Evolutionary conservation across 768 basidiomycete genomes (phyloP).

Genomic region (Trametes villosa): DNA sequence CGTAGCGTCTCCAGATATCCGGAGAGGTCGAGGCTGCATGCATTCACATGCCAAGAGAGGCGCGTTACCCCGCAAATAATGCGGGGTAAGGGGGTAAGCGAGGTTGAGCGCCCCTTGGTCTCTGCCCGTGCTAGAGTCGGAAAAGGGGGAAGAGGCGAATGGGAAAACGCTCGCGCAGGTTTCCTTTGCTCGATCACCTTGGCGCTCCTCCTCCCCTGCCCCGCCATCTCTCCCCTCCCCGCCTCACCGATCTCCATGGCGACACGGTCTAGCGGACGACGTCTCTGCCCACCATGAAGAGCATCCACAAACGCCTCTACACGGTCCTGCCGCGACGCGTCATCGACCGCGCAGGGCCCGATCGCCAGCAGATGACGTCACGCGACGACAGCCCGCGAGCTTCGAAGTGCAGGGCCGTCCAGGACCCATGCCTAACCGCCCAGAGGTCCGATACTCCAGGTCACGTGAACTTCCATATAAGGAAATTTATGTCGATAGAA

Average conservation of each 20-base stretch:
- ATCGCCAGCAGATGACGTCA: no score
- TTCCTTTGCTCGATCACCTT: conserved; percentile 17
- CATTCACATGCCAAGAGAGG: background rate
- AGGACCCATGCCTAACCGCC: no score
- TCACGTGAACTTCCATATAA: no score
- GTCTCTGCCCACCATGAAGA: conserved; percentile 21
- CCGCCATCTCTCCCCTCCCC: background rate
- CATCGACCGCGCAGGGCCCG: no score
- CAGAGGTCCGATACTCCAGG: no score
- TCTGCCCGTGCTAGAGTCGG: conserved; percentile 23
- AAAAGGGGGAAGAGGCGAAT: background rate
- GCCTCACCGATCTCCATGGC: background rate
- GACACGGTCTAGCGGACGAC: background rate
- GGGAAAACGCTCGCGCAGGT: background rate
- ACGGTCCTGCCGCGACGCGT: conserved; percentile 46
- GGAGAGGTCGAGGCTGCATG: no score
- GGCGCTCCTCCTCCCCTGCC: background rate
- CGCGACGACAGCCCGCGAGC: no score
- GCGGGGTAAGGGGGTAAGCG: background rate
- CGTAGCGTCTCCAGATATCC: no score
- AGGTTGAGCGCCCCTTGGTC: background rate
- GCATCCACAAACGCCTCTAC: conserved; percentile 51
- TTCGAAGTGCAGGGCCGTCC: no score
- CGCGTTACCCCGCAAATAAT: background rate
- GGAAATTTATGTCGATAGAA: no score